These are phyloP conservation scores for Penicillium argentinense DNA, from an alignment of 495 filamentous ascomycete genomes.

Conservation along the genomic window DNA sequence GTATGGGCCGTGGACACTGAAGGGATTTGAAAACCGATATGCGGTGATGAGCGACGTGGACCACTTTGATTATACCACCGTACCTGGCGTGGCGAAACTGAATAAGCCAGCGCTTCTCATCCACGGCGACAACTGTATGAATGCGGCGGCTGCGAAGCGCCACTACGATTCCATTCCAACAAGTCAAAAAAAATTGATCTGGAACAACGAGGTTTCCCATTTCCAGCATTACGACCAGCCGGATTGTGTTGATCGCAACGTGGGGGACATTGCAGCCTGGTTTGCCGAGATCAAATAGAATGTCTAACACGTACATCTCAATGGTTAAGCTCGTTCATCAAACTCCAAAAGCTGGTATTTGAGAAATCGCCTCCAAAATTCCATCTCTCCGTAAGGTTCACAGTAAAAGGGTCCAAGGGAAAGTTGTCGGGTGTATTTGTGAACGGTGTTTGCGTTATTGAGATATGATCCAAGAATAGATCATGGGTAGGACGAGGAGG, in stretches of 20 bases:
- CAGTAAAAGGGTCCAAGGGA: slow-evolving; percentile 16
- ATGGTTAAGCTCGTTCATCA: slow-evolving; percentile 7
- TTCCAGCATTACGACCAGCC: slow-evolving; percentile 27
- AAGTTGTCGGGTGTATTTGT: slow-evolving; percentile 14
- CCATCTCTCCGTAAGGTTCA: slow-evolving; percentile 18
- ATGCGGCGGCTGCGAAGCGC: slow-evolving; percentile 21
- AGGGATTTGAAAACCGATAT: slow-evolving; percentile 25
- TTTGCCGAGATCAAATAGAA: slow-evolving; percentile 20
- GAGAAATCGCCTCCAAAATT: slow-evolving; percentile 52
- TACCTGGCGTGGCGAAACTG: slow-evolving; percentile 20
- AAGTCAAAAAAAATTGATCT: slow-evolving; percentile 21
- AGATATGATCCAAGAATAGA: slow-evolving; percentile 51
- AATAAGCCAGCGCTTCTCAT: slow-evolving; percentile 22
- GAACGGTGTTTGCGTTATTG: slow-evolving; percentile 22
- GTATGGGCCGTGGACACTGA: slow-evolving; percentile 25
- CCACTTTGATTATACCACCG: slow-evolving; percentile 23
- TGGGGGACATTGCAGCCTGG: slow-evolving; percentile 23
- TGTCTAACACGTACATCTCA: background rate
- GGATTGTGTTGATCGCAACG: slow-evolving; percentile 22
- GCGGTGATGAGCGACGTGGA: slow-evolving; percentile 25
- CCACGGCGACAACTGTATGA: slow-evolving; percentile 25
- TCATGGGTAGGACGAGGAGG: slow-evolving; percentile 57
- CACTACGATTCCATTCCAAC: slow-evolving; percentile 24
- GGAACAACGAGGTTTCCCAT: slow-evolving; percentile 25
- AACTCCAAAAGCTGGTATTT: slow-evolving; percentile 34